Conservation (phyloP, 2,329 filamentous ascomycete species). For the Colletotrichum euphorbiae region DNA sequence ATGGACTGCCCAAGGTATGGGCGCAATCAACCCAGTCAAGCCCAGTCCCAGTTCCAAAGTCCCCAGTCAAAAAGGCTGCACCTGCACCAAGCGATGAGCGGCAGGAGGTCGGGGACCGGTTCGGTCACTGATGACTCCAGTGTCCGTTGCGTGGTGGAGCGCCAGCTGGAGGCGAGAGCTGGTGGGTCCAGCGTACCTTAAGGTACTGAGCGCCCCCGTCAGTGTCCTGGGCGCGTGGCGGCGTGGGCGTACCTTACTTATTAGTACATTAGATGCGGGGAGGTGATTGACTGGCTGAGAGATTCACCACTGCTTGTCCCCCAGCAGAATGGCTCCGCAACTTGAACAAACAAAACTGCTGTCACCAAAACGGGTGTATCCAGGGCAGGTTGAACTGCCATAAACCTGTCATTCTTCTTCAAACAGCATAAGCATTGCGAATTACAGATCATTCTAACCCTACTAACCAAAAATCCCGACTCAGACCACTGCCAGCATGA, state of each 20-base stretch:
- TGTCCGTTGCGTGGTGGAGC: conserved; percentile 15
- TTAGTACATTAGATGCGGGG: conserved; percentile 40
- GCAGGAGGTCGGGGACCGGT: conserved; percentile 35
- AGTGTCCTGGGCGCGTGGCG: too few species aligned
- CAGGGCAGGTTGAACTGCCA: not conserved
- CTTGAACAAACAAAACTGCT: conserved; percentile 30
- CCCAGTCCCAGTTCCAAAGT: too few species aligned
- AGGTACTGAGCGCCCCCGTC: too few species aligned
- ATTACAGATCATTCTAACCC: not conserved
- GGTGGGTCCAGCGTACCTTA: conserved; percentile 2
- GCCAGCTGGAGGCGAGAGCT: not conserved
- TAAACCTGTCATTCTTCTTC: not conserved
- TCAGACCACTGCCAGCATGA: conserved; percentile 70
- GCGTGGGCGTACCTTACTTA: not conserved
- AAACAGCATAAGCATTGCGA: not conserved
- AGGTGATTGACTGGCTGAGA: conserved; percentile 37
- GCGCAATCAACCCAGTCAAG: too few species aligned
- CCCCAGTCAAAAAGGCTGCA: not conserved
- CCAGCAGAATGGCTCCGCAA: conserved; percentile 22
- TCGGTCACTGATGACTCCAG: conserved; percentile 30
- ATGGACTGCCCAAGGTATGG: too few species aligned
- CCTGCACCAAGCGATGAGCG: conserved; percentile 30
- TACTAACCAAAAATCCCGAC: not conserved
- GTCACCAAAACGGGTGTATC: conserved; percentile 12
- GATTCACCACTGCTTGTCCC: not conserved